Base-by-base conservation (phyloP, 2,329 filamentous ascomycete genomes). In the Lachnellula occidentalis region DNA sequence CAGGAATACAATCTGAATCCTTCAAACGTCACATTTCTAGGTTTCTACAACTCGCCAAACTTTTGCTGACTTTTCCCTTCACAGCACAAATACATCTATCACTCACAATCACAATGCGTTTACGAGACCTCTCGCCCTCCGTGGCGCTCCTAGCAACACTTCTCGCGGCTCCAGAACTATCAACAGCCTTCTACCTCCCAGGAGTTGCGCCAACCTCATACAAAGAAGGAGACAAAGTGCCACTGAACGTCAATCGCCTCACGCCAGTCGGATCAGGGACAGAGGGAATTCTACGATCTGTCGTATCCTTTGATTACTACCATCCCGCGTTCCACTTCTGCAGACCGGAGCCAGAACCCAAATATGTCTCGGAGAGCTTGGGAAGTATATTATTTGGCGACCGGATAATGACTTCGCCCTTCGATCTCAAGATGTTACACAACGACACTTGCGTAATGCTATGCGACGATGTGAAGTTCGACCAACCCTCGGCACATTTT, bases 341-440 rank as follows among this genome's bases (percentile, higher is more conserved):
- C 73, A 75, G 81, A 64, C 94, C 92, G 2, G 75, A 87, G 53
- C 85, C 78, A 57, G 90, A 90, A 2, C 85, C 91, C 8, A 72
- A 92, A 69, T 81, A 88, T 75, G 83, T 95, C 21, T 86, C 89
- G 41, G 94, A 96, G 74, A 94, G 89, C 61, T 73, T 99, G 60
- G 94, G 94, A 22, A 96, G 92, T 77, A 99, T 99, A 69, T 74
- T 99, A 50, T 99, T 99, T 65, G 94, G 94, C 63, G 94, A 99
- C 74, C 84, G 94, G 54, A 99, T 99, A 74, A 90, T 90, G 75
- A 95, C 90, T n/a, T 97, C 92, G 36, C 90, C 92, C 0, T 96
- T 95, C 68, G 84, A 96, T 68, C 77, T 97, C 57, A 81, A 83
- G 62, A 96, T 99, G 92, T 83, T 75, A 53, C 76, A 83, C 59